A percentile compares a stretch with the other conserved stretches of the same genome.
Evolutionary conservation across 2,329 filamentous ascomycete genomes (phyloP).

Genomic region (Hypoxylon sp.): DNA sequence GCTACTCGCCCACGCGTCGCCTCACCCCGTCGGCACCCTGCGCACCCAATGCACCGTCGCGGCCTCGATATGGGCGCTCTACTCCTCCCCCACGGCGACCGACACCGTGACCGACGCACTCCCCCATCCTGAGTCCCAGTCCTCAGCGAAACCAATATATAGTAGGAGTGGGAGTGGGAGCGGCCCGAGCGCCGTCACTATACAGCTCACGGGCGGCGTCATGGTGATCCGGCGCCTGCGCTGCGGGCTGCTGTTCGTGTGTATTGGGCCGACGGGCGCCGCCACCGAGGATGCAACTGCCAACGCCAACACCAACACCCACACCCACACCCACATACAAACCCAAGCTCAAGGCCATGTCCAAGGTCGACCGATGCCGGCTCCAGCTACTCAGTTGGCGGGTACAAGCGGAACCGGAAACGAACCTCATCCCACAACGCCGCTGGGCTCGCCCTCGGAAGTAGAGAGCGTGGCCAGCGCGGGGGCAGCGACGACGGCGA

Average conservation of each 20-base stretch:
- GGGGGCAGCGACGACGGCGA: constrained; percentile 62
- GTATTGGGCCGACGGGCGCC: constrained; percentile 64
- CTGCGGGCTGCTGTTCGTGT: constrained; percentile 74
- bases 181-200: constrained; percentile 63
- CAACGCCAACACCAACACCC: not conserved
- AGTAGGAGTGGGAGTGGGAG: not conserved
- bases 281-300: not conserved
- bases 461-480: constrained; percentile 64
- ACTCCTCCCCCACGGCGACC: constrained; percentile 62
- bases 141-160: not conserved
- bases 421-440: constrained; percentile 54
- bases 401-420: constrained; percentile 4
- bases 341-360: constrained; percentile 30
- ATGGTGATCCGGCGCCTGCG: constrained; percentile 71
- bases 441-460: constrained; percentile 60
- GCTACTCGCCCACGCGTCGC: constrained; percentile 73
- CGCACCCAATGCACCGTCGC: constrained; percentile 76
- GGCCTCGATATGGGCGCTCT: constrained; percentile 72
- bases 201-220: constrained; percentile 72
- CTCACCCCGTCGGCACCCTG: constrained; percentile 69
- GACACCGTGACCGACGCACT: constrained; percentile 59
- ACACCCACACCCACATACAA: constrained; percentile 35
- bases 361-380: constrained; percentile 46
- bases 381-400: constrained; percentile 22
- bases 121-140: constrained; percentile 52